Percentiles rank a stretch among this genome's conserved stretches.
phyloP scores from a whole-genome alignment of 2,329 filamentous ascomycete genomes.

The Paracorniculantispora psalliotae region DNA sequence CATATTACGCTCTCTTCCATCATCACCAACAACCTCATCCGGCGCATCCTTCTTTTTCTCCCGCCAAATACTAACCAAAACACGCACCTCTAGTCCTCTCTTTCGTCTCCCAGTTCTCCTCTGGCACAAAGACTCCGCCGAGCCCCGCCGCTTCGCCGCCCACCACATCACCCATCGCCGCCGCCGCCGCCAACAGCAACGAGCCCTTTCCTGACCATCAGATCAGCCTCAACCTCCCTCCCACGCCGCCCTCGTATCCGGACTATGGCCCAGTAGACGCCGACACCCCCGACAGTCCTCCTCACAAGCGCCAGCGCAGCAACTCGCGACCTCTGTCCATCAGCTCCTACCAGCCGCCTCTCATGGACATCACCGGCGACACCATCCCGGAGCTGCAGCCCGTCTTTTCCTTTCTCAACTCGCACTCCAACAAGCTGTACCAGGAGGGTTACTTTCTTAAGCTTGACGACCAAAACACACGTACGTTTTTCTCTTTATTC shows the following conservation, averaged over 20 bases:
- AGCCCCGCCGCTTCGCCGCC: conserved; percentile 42
- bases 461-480: conserved; percentile 86
- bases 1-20: too few relatives aligned
- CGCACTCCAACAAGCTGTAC: conserved; percentile 92
- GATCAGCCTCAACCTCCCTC: conserved; percentile 32
- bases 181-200: conserved; percentile 35
- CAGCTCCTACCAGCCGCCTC: conserved; percentile 77
- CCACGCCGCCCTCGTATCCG: conserved; percentile 33
- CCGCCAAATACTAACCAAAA: too few relatives aligned
- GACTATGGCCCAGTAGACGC: conserved; percentile 29
- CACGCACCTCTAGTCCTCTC: conserved; percentile 63
- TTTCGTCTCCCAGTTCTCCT: conserved; percentile 79
- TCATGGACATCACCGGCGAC: conserved; percentile 80
- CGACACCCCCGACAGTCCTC: conserved; percentile 36
- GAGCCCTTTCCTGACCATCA: conserved; percentile 34
- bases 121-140: conserved; percentile 39
- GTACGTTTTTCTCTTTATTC: conserved; percentile 58
- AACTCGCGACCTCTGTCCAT: conserved; percentile 75
- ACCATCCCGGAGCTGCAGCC: conserved; percentile 90
- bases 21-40: too few relatives aligned
- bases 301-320: conserved; percentile 40
- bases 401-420: conserved; percentile 91
- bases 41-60: background rate
- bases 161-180: conserved; percentile 28
- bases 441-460: conserved; percentile 98